These are phyloP conservation scores for Chrysophaeum taylorii DNA, from an alignment of 352 stramenopile species.

Conservation along the genomic window DNA sequence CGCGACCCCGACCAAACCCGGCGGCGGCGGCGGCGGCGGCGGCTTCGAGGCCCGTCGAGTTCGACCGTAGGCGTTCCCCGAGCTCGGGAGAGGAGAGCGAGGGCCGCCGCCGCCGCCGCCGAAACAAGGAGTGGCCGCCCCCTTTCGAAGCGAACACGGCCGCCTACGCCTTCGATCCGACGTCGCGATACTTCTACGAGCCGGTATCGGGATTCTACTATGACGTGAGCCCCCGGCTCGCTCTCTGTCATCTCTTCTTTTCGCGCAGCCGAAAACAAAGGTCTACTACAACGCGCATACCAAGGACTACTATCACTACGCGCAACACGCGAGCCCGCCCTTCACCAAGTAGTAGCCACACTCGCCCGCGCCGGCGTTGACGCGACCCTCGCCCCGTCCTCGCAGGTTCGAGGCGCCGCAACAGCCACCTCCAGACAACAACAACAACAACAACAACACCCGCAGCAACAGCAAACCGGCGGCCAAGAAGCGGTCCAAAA, in stretches of 20 bases:
- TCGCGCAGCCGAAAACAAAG: neutral
- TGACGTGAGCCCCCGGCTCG: conserved; percentile 49
- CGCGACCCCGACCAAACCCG: no score
- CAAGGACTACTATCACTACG: neutral
- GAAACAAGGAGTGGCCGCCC: conserved; percentile 49
- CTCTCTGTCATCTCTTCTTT: neutral
- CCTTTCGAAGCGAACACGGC: conserved; percentile 40
- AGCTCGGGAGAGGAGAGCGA: no score
- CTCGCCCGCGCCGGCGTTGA: neutral
- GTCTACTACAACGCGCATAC: neutral
- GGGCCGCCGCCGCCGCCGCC: no score
- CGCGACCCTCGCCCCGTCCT: neutral
- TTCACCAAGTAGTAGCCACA: neutral
- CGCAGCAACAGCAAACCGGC: no score
- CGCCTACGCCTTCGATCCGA: conserved; percentile 46
- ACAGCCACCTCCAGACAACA: no score
- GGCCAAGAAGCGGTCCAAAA: no score
- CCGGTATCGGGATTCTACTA: conserved; percentile 49
- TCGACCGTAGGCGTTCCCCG: no score
- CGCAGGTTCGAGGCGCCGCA: no score
- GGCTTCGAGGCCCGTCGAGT: neutral
- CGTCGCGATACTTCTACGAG: conserved; percentile 52
- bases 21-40: neutral
- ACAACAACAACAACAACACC: no score
- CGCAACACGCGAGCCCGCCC: neutral